Percentiles rank a stretch among this genome's conserved stretches.
These are phyloP conservation scores for Coemansia sp. DNA, from an alignment of 192 early-diverging fungal species.

Conservation along the genomic window DNA sequence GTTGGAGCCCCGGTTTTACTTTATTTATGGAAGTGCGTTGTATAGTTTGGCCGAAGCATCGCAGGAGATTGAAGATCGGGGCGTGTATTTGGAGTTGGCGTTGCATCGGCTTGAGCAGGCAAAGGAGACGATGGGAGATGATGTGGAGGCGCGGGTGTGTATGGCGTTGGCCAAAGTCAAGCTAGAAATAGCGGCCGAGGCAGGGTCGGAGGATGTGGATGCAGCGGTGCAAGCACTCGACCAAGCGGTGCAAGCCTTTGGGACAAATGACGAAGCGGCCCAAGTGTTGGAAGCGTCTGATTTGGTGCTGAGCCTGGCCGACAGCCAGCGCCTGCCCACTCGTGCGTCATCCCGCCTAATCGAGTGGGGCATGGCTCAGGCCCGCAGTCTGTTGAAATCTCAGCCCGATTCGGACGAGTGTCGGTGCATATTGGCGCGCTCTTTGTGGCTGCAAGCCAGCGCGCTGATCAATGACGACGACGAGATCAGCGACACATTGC, in stretches of 20 bases:
- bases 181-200: constrained; percentile 21
- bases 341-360: constrained; percentile 9
- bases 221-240: constrained; percentile 14
- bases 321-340: constrained; percentile 27
- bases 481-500: constrained; percentile 13
- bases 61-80: constrained; percentile 23
- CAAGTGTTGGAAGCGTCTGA: constrained; percentile 21
- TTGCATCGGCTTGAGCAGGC: constrained; percentile 37
- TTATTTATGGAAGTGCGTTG: constrained; percentile 58
- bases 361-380: constrained; percentile 23
- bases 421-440: constrained; percentile 17
- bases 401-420: not conserved
- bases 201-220: not conserved
- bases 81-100: constrained; percentile 38
- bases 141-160: constrained; percentile 18
- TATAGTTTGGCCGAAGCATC: constrained; percentile 46
- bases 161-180: constrained; percentile 28
- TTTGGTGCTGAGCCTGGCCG: constrained; percentile 39
- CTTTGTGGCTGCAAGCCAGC: constrained; percentile 31
- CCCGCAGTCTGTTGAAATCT: not conserved
- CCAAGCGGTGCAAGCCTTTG: constrained; percentile 3
- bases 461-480: constrained; percentile 29
- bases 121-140: constrained; percentile 5
- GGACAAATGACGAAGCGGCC: not conserved
- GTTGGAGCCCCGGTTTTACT: constrained; percentile 55